Conservation (phyloP, 176 grass and related monocot genomes). For the Eragrostis nindensis region DNA sequence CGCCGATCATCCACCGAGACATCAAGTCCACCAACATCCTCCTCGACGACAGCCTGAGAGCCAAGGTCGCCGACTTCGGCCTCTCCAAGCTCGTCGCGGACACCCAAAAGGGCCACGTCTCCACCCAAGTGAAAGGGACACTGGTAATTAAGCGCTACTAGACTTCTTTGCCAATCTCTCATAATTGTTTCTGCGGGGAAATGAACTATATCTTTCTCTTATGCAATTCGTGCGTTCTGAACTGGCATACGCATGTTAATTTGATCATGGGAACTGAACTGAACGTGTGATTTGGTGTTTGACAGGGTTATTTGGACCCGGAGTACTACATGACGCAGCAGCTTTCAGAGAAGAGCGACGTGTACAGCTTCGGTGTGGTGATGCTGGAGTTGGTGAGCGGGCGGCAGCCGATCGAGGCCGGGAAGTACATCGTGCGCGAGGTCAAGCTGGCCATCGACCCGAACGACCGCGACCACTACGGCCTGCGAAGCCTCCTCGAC, state of each 20-base stretch:
- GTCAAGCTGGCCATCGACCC: conserved; percentile 52
- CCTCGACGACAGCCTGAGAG: conserved; percentile 68
- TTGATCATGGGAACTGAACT: not conserved
- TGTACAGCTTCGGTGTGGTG: conserved; percentile 77
- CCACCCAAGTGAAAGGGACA: conserved; percentile 79
- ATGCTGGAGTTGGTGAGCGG: conserved; percentile 71
- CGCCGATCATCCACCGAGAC: conserved; percentile 73
- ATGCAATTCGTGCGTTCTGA: not conserved
- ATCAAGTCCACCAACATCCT: conserved; percentile 78
- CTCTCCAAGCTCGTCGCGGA: conserved; percentile 66
- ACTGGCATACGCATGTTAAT: not conserved
- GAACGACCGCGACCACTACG: conserved; percentile 59
- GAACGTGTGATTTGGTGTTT: not conserved
- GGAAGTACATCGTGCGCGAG: conserved; percentile 51
- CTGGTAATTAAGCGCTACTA: conserved; percentile 40
- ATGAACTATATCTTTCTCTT: not conserved
- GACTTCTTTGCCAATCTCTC: not conserved
- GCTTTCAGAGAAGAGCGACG: conserved; percentile 74
- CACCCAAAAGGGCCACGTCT: conserved; percentile 53
- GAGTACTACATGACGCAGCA: conserved; percentile 82
- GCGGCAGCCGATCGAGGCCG: conserved; percentile 41
- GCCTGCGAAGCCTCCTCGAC: conserved; percentile 47
- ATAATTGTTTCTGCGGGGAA: too few relatives aligned
- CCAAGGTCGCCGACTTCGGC: conserved; percentile 78
- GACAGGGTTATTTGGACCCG: conserved; percentile 72